Evolutionary conservation across 371 early-diverging fungal genomes (phyloP).

Genomic region (Phascolomyces articulosus): DNA sequence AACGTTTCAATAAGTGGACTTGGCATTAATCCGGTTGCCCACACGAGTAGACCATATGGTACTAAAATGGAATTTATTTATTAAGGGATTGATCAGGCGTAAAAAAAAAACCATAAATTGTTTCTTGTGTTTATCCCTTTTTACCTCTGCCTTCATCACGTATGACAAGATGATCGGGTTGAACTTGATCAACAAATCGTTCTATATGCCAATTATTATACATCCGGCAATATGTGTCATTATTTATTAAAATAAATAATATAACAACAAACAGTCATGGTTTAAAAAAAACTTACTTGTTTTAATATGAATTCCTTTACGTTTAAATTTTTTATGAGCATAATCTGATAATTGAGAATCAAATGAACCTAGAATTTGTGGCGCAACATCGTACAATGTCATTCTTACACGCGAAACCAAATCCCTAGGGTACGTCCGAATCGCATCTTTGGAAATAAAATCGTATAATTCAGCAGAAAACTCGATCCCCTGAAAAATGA

Average conservation of each 20-base stretch:
- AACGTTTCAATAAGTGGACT: conserved; percentile 34
- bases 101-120: too few relatives aligned
- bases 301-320: conserved; percentile 70
- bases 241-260: too few relatives aligned
- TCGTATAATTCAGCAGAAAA: conserved; percentile 81
- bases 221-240: too few relatives aligned
- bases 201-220: not conserved
- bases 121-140: too few relatives aligned
- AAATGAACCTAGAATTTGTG: conserved; percentile 72
- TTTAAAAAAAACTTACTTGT: not conserved
- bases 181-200: conserved; percentile 3
- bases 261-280: too few relatives aligned
- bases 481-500: conserved; percentile 56
- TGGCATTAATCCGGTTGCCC: conserved; percentile 52
- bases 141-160: not conserved
- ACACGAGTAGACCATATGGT: conserved; percentile 54
- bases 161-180: conserved; percentile 2
- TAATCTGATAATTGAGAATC: conserved; percentile 69
- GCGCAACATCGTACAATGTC: conserved; percentile 77
- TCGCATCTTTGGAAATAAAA: conserved; percentile 74
- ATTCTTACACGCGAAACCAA: conserved; percentile 64
- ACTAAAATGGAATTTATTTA: conserved; percentile 10
- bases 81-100: too few relatives aligned
- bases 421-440: conserved; percentile 33
- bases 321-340: conserved; percentile 65